Evolutionary conservation across 257 asterid genomes (phyloP), one percentile per base, ranked within the genome.

Genomic region (Nicotiana noctiflora): DNA sequence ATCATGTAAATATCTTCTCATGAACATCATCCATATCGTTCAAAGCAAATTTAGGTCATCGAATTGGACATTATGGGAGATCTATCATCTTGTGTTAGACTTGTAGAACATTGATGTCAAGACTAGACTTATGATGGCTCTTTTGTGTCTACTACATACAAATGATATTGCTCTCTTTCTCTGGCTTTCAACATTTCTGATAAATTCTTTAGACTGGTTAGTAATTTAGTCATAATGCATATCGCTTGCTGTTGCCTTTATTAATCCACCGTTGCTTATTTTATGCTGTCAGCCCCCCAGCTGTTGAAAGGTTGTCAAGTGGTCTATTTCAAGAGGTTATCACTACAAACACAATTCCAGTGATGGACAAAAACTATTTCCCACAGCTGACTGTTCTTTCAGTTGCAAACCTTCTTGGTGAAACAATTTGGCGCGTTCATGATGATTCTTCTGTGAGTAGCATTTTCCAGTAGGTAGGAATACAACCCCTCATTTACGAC

Each of bases 281-380:
- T 18, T 18, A 5, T 18, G 62, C 2, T 56, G 62, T 6, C 62
- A 94, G 98, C 85, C 97, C 98, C 32, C 98, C 97, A 32, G 98
- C 98, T 5, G 83, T 94, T 12, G 98, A 90, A 91, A 92, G 97
- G 87, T 74, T 93, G 86, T 90, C 97, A 3, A 88, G 96, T 80
- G 97, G 98, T 70, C 85, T 94, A 74, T 93, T 94, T 85, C 97
- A 94, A 83, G 98, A 94, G 89, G 98, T 94, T 65, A 94, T 94
- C 11, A 82, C 91, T 2, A 93, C 98, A 32, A 93, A 94, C 79
- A 94, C 96, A 0, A 87, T 94, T 79, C 98, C 98, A 1, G 90
- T 94, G 25, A 65, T 82, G 85, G 97, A 93, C 87, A 86, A 88
- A 85, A 92, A 90, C 86, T 90, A 88, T 79, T 94, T 94, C 84